A percentile compares a stretch with the other conserved stretches of the same genome.
phyloP scores from a whole-genome alignment of 495 filamentous ascomycete species.

The Xylaria grammica region DNA sequence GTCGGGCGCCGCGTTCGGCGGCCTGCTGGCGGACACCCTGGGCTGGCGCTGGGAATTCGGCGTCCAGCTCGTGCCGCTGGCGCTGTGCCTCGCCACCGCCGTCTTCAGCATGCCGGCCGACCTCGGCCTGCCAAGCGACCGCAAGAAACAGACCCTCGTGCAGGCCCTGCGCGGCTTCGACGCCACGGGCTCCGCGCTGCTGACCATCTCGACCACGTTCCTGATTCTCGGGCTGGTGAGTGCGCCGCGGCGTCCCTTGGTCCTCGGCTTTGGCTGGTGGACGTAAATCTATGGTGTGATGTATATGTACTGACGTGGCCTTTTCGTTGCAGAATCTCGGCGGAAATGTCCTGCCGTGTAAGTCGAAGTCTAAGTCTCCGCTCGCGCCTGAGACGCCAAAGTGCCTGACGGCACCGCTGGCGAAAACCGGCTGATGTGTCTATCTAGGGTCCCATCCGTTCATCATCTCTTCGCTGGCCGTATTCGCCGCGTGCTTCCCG shows the following conservation, averaged over 20 bases:
- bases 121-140: conserved; percentile 61
- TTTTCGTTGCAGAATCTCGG: conserved; percentile 64
- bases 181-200: conserved; percentile 65
- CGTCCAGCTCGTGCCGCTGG: conserved; percentile 69
- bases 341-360: conserved; percentile 73
- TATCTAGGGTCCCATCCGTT: conserved; percentile 67
- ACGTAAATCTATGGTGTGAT: not conserved
- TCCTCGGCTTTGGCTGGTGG: too few relatives aligned
- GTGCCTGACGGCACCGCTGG: too few relatives aligned
- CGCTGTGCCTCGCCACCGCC: conserved; percentile 63
- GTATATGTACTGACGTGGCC: not conserved
- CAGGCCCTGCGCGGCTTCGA: conserved; percentile 72
- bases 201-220: conserved; percentile 67
- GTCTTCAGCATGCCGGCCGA: conserved; percentile 62
- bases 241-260: too few relatives aligned
- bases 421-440: too few relatives aligned
- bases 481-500: conserved; percentile 60
- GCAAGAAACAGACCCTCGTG: conserved; percentile 48
- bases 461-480: conserved; percentile 64
- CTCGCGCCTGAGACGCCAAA: too few relatives aligned
- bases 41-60: conserved; percentile 75
- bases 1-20: conserved; percentile 73
- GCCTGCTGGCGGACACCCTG: conserved; percentile 71
- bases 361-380: too few relatives aligned
- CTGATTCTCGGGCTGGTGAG: conserved; percentile 72